Conservation (phyloP, 2,329 filamentous ascomycete genomes). For the Pseudogymnoascus sp. region DNA sequence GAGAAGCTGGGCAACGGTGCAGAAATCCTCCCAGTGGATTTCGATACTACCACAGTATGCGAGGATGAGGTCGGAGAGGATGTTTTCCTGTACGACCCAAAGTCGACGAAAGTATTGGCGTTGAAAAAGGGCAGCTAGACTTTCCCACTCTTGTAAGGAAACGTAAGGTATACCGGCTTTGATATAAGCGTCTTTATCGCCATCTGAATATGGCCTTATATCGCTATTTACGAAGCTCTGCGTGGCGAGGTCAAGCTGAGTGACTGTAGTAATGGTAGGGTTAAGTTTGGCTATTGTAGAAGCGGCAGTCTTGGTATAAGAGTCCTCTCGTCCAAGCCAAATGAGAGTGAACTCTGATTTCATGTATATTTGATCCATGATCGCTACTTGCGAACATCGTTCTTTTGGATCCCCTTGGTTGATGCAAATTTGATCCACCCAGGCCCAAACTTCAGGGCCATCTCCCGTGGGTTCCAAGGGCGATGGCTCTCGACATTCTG, state of each 20-base stretch:
- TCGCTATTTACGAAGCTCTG: background rate
- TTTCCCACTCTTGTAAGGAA: constrained; percentile 20
- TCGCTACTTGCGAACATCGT: constrained; percentile 10
- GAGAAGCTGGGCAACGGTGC: background rate
- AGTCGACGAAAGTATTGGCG: constrained; percentile 30
- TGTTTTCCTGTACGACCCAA: constrained; percentile 34
- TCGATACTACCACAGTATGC: constrained; percentile 28
- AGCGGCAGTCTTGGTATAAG: background rate
- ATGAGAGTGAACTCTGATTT: constrained; percentile 7
- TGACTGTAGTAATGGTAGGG: background rate
- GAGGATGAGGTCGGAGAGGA: constrained; percentile 25
- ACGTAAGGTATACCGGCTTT: background rate
- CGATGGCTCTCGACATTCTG: background rate
- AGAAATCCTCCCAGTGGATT: constrained; percentile 26
- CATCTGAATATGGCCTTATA: background rate
- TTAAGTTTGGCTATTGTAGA: background rate
- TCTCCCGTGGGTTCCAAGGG: background rate
- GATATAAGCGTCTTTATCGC: background rate
- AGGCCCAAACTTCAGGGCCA: constrained; percentile 1
- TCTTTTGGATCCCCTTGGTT: constrained; percentile 14
- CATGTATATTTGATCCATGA: constrained; percentile 16
- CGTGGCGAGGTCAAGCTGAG: background rate
- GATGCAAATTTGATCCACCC: constrained; percentile 19
- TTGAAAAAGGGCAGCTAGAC: constrained; percentile 28
- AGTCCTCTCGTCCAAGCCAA: constrained; percentile 13